These are phyloP conservation scores for Breynia disticha DNA, from an alignment of 441 rosid genomes.

Conservation along the genomic window DNA sequence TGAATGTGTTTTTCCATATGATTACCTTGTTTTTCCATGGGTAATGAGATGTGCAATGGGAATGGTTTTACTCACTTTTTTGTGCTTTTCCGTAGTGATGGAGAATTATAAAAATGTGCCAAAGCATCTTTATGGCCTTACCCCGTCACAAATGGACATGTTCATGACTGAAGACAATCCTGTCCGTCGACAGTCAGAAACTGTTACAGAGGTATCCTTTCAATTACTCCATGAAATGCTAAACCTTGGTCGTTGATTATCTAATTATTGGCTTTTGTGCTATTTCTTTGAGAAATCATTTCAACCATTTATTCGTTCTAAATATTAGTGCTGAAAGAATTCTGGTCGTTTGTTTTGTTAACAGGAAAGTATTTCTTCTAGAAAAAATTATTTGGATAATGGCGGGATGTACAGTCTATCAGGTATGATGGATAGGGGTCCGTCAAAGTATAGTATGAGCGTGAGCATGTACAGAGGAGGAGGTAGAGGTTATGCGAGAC, in stretches of 20 bases:
- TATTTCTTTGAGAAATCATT: conserved; percentile 5
- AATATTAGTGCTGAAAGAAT: not conserved
- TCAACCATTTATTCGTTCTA: not conserved
- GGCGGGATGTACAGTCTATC: conserved; percentile 63
- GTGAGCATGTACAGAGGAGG: conserved; percentile 66
- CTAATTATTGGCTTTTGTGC: conserved; percentile 1
- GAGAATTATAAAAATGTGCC: conserved; percentile 79
- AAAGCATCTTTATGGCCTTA: conserved; percentile 62
- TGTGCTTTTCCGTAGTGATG: conserved; percentile 44
- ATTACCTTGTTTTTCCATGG: too few relatives aligned
- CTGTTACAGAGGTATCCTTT: conserved; percentile 51
- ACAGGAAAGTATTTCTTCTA: conserved; percentile 75
- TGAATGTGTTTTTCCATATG: too few relatives aligned
- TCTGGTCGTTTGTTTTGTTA: conserved; percentile 9
- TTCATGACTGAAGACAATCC: conserved; percentile 86
- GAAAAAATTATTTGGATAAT: conserved; percentile 48
- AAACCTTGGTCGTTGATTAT: not conserved
- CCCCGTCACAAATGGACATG: conserved; percentile 77
- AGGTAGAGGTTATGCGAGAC: conserved; percentile 39
- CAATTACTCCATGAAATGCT: conserved; percentile 2
- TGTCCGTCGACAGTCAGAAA: conserved; percentile 48
- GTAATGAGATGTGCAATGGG: too few relatives aligned
- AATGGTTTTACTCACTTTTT: too few relatives aligned
- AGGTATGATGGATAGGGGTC: conserved; percentile 30
- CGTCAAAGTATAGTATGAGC: conserved; percentile 58